Conservation (phyloP, 177 flowering plant genomes). For the Vitis hybrid region DNA sequence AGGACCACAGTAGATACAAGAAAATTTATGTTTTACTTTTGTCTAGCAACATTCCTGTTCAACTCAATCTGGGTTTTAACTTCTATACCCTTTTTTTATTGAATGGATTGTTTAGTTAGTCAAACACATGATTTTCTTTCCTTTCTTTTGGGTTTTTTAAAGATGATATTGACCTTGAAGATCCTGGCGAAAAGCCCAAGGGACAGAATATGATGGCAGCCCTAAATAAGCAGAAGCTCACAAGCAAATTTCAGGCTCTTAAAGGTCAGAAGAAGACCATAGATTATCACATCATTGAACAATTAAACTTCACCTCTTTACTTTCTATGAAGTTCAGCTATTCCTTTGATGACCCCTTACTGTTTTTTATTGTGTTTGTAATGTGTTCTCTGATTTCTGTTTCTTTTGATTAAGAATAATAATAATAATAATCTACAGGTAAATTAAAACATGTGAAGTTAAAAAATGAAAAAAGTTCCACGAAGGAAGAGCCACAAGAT, state of each 20-base stretch:
- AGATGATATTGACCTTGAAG: slow-evolving; percentile 91
- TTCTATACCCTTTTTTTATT: not conserved
- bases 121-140: not conserved
- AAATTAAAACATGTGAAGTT: slow-evolving; percentile 57
- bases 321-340: too few relatives aligned
- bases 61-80: not conserved
- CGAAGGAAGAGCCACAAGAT: slow-evolving; percentile 51
- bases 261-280: slow-evolving; percentile 53
- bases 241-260: slow-evolving; percentile 60
- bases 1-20: too few relatives aligned
- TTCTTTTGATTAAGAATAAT: too few relatives aligned
- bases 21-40: not conserved
- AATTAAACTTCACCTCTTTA: not conserved
- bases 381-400: not conserved
- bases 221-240: slow-evolving; percentile 60
- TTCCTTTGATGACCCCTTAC: too few relatives aligned
- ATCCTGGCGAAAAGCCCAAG: slow-evolving; percentile 58
- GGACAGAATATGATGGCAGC: slow-evolving; percentile 51
- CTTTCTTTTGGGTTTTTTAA: slow-evolving; percentile 2
- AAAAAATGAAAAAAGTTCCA: slow-evolving; percentile 49
- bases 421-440: slow-evolving; percentile 36
- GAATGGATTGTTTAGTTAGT: not conserved
- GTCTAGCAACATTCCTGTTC: not conserved
- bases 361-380: too few relatives aligned
- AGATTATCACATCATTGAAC: not conserved